Conservation (phyloP, 2,329 filamentous ascomycete species). For the Botrytis porri region DNA sequence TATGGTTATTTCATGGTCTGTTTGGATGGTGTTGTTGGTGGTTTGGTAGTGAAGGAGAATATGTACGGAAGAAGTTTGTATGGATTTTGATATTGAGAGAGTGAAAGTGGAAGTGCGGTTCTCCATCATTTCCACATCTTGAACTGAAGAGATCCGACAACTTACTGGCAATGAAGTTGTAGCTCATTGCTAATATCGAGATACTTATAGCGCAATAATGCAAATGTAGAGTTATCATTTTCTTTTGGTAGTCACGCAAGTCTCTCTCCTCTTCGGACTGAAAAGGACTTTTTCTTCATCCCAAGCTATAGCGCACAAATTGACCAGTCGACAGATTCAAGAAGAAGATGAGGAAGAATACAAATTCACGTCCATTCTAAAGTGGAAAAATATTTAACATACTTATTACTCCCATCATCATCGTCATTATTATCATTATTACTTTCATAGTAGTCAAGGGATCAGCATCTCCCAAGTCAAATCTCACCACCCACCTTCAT, state of each 20-base stretch:
- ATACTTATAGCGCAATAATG: too few relatives aligned
- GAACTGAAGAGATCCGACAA: background rate
- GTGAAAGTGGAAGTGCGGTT: background rate
- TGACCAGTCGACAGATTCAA: too few relatives aligned
- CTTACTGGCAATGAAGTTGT: background rate
- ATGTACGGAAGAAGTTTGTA: too few relatives aligned
- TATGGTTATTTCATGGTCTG: background rate
- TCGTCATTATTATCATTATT: background rate
- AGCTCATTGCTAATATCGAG: background rate
- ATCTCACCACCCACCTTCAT: background rate
- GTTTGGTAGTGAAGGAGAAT: fast-evolving
- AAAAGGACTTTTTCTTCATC: background rate
- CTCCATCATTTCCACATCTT: background rate
- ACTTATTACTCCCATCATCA: background rate
- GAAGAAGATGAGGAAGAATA: background rate
- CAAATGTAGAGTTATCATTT: background rate
- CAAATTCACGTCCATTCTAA: background rate
- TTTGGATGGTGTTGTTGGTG: fast-evolving
- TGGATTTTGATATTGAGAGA: background rate
- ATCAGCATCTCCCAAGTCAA: background rate
- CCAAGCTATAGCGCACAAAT: background rate
- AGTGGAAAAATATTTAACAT: background rate
- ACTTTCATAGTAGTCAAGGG: too few relatives aligned
- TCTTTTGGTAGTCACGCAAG: background rate
- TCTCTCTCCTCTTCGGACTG: background rate